Base-by-base conservation (phyloP, 2,329 filamentous ascomycete genomes). In the Cladosporium velox region DNA sequence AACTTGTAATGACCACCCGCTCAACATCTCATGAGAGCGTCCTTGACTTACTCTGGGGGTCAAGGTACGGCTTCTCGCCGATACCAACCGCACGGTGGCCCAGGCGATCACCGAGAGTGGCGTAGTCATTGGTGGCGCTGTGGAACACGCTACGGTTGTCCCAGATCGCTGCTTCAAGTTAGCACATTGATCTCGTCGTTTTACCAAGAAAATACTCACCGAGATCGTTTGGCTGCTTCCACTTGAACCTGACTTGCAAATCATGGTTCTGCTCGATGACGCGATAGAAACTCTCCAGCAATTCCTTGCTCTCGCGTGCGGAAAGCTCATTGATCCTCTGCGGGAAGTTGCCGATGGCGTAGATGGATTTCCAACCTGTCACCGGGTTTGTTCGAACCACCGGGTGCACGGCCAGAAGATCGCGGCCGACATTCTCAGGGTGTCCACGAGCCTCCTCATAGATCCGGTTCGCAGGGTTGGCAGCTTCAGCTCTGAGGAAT, bases 141-240 rank as follows among this genome's bases (percentile, higher is more conserved):
- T 88, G 86, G 74, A 85, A 88, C 0, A 79, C 82, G 64, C 83
- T 84, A 7, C 86, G 77, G 67, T 90, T 90, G 72, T 91, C 88
- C 88, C 88, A 91, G 69, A 90, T 88, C 1, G 87, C 84, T 64
- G 38, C 4, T 30, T n/a, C 15, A 26, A 52, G 15, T 41, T 49
- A 26, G 35, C 44, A n/a, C 21, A 38, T 21, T 47, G 8, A 57
- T n/a, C 55, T 57, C 28, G 6, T n/a, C 21, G 6, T 21, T 21
- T 59, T 28, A 26, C 30, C n/a, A 58, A 44, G 2, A 35, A n/a
- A 26, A 21, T 30, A 63, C 77, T 72, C 69, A 77, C 80, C 72
- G 73, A 83, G 75, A 71, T 83, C 81, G 68, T 85, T 83, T 66
- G 73, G 67, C 67, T 82, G 82, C 72, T 78, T 74, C 83, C 83